A percentile compares a stretch with the other conserved stretches of the same genome.
Conservation (phyloP, 176 grass and related monocot genomes). For the Eleusine indica region DNA sequence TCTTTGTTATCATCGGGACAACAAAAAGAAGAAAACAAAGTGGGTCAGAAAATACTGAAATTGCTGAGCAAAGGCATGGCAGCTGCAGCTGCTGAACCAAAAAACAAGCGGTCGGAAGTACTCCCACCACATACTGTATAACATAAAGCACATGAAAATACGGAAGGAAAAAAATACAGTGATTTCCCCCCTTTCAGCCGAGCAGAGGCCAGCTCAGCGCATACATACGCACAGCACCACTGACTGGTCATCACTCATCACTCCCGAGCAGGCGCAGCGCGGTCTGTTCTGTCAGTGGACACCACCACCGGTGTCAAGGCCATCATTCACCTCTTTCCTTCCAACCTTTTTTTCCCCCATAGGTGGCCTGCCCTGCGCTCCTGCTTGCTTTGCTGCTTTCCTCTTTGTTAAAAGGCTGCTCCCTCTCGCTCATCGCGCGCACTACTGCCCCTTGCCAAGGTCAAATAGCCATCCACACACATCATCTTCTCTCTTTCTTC, state of each 20-base stretch:
- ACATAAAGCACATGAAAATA: slow-evolving; percentile 6
- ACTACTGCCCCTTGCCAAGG: background rate
- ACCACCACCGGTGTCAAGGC: background rate
- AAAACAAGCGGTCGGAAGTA: slow-evolving; percentile 1
- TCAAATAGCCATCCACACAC: slow-evolving; percentile 46
- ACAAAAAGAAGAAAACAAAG: slow-evolving; percentile 12
- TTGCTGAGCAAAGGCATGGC: background rate
- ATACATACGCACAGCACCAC: background rate
- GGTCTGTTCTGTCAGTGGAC: background rate
- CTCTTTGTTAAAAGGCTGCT: slow-evolving; percentile 60
- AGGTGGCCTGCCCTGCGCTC: slow-evolving; percentile 34
- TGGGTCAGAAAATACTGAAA: background rate
- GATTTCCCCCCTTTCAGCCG: background rate
- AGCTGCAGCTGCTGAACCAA: background rate
- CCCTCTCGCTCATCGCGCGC: background rate
- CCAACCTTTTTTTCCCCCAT: slow-evolving; percentile 23
- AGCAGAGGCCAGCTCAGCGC: background rate
- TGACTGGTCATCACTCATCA: background rate
- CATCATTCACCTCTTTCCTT: slow-evolving; percentile 49
- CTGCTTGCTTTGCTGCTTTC: slow-evolving; percentile 41
- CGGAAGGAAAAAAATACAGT: background rate
- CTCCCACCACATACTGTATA: background rate
- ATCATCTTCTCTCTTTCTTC: slow-evolving; percentile 11
- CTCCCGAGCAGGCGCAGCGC: background rate
- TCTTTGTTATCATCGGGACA: background rate